Base-by-base conservation (phyloP, 2,329 filamentous ascomycete species). In the Metarhizium sp. region DNA sequence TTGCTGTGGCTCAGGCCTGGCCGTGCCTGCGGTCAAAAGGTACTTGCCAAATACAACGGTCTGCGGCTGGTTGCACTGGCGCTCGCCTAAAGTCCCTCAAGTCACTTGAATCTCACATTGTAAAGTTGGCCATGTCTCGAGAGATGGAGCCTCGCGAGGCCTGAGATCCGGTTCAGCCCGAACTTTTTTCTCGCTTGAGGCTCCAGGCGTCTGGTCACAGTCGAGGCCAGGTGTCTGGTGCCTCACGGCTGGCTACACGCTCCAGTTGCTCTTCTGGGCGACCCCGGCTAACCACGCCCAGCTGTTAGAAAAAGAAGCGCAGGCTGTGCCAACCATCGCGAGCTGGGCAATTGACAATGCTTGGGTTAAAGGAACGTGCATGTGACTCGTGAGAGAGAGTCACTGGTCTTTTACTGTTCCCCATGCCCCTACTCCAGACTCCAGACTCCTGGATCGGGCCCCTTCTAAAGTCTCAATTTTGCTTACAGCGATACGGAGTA, bases 161-260 rank as follows among this genome's bases (percentile, higher is more conserved):
- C 52, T 63, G 60, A 65, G 61, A 63, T 66, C 66, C 67, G 67
- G 67, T 69, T 69, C 67, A 62, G 63, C 64, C 67, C 67, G 67
- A 69, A 60, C 60, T 61, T 64, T 64, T 60, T 60, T 62, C 63
- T 65, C 61, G 59, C 25, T 50, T 53, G 29, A 50, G 50, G 45
- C 51, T 51, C 25, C 51, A 48, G 47, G 14, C 47, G 40, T 45
- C 51, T 32, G 14, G 32, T 2, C 32, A n/a, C n/a, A n/a, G n/a
- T 7, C 6, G 32, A 34, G 4, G 4, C 25, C 25, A 25, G 6
- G 7, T 7, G 7, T 40, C 29, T 34, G 8, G 14, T 13, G 47
- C n/a, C 20, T 7, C 13, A 25, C n/a, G 43, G 13, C 20, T 46
- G 16, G 45, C 32, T 36, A 4, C 34, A 36, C 11, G 30, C 6